phyloP scores from a whole-genome alignment of 768 basidiomycete genomes.

The Holtermanniella nyarrowii region DNA sequence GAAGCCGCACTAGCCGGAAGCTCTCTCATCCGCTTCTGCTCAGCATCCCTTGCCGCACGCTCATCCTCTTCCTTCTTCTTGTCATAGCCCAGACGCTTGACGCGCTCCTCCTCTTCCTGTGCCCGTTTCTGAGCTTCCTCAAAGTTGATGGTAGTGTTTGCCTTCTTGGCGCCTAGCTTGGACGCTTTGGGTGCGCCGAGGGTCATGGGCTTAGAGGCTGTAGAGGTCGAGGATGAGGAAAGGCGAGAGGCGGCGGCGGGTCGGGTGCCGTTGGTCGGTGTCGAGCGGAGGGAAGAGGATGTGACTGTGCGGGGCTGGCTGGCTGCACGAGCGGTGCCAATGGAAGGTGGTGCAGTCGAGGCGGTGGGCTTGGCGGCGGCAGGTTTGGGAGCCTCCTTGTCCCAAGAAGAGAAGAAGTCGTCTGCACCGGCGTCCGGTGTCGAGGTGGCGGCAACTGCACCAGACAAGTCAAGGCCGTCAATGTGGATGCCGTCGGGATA shows the following conservation, averaged over 20 bases:
- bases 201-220: conserved; percentile 43
- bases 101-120: conserved; percentile 78
- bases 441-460: conserved; percentile 31
- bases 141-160: conserved; percentile 73
- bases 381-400: conserved; percentile 57
- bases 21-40: conserved; percentile 32
- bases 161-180: conserved; percentile 73
- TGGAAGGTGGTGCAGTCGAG: conserved; percentile 20
- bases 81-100: conserved; percentile 87
- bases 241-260: conserved; percentile 36
- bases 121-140: conserved; percentile 88
- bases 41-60: conserved; percentile 45
- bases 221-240: conserved; percentile 28
- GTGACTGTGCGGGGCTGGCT: conserved; percentile 41
- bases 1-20: conserved; percentile 39
- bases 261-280: conserved; percentile 41
- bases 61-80: conserved; percentile 73
- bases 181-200: conserved; percentile 52
- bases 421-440: conserved; percentile 45
- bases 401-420: conserved; percentile 96
- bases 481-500: conserved; percentile 66
- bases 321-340: conserved; percentile 48
- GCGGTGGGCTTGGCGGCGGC: conserved; percentile 33
- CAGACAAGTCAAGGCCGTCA: conserved; percentile 59
- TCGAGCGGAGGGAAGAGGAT: conserved; percentile 40